These are phyloP conservation scores for Carallia brachiata DNA, from an alignment of 345 rosid genomes.

Conservation along the genomic window DNA sequence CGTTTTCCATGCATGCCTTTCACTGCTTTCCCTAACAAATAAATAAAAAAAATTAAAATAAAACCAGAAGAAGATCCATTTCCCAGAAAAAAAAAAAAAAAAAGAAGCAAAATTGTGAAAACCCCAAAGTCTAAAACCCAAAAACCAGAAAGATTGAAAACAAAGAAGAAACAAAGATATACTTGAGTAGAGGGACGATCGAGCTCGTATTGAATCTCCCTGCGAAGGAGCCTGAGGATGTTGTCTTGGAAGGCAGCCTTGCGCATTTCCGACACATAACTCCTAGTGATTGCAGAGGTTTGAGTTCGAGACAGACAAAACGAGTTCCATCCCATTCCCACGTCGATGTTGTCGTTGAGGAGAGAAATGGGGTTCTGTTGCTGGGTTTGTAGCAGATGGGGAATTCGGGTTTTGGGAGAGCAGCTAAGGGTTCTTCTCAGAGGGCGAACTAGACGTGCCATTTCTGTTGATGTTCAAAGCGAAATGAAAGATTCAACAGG, in stretches of 20 bases:
- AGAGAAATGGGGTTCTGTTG: neutral
- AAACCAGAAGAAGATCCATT: too few relatives aligned
- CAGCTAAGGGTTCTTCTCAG: constrained; percentile 13
- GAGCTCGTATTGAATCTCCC: constrained; percentile 70
- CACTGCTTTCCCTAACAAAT: too few relatives aligned
- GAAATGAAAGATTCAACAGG: neutral
- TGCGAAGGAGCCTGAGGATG: constrained; percentile 56
- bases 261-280: constrained; percentile 66
- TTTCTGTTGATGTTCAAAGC: neutral
- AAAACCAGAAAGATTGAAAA: neutral
- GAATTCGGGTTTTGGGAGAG: constrained; percentile 7
- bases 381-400: neutral
- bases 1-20: too few relatives aligned
- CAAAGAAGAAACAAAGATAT: neutral
- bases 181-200: constrained; percentile 53
- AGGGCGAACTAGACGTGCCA: constrained; percentile 18
- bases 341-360: neutral
- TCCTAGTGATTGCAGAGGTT: constrained; percentile 16
- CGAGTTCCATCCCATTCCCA: neutral
- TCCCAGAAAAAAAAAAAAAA: too few relatives aligned
- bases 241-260: constrained; percentile 69
- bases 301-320: neutral
- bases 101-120: neutral
- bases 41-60: too few relatives aligned
- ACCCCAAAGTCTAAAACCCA: neutral